phyloP scores from a whole-genome alignment of 805 yeast species.

The Barnettozyma pratensis region DNA sequence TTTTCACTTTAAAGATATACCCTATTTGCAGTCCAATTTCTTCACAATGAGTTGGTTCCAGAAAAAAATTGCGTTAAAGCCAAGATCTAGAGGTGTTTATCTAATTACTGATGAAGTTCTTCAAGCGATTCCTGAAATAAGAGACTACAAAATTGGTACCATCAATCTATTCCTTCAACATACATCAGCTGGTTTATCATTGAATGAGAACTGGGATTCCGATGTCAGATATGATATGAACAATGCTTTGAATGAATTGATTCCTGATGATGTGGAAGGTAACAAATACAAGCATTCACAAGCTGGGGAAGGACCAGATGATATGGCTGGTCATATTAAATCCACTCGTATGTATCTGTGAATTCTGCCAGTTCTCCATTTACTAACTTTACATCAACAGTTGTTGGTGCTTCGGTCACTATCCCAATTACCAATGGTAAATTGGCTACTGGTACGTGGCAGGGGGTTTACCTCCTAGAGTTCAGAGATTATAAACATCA shows the following conservation, averaged over 20 bases:
- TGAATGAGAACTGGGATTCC: constrained; percentile 78
- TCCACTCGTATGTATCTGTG: constrained; percentile 31
- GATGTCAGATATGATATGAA: constrained; percentile 71
- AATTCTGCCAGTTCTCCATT: neutral
- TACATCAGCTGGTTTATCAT: constrained; percentile 71
- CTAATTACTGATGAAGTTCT: constrained; percentile 65
- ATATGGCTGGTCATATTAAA: constrained; percentile 80
- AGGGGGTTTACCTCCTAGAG: constrained; percentile 73
- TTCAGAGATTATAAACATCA: constrained; percentile 62
- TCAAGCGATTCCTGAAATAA: constrained; percentile 51
- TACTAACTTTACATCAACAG: constrained; percentile 11
- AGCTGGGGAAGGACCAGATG: constrained; percentile 76
- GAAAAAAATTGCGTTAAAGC: constrained; percentile 44
- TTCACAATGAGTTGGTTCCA: constrained; percentile 50
- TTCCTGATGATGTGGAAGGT: constrained; percentile 50
- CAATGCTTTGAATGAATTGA: constrained; percentile 54
- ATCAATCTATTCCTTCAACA: constrained; percentile 69
- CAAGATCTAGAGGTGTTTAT: constrained; percentile 65
- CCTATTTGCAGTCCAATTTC: neutral
- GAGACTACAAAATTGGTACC: constrained; percentile 55
- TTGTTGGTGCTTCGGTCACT: constrained; percentile 58
- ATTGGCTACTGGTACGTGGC: constrained; percentile 79
- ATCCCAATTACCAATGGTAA: constrained; percentile 69
- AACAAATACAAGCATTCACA: constrained; percentile 20
- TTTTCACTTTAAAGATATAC: too few relatives aligned